Evolutionary conservation across 2,329 filamentous ascomycete genomes (phyloP), one percentile per base, ranked within the genome.

Genomic region (Sordariomycetes sp.): DNA sequence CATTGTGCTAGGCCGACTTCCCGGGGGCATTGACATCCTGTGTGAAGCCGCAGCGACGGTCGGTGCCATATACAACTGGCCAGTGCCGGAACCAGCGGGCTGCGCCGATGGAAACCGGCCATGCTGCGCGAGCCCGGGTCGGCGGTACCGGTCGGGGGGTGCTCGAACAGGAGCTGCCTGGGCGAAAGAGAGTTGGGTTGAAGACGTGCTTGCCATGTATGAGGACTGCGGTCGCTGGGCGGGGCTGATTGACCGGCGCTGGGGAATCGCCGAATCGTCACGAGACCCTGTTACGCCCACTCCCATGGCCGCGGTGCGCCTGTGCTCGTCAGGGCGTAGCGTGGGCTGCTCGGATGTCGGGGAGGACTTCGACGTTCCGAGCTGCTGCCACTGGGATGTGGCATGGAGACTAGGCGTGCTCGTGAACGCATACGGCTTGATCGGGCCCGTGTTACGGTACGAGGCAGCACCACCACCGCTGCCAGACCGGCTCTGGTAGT

Each of bases 81-180:
- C 61, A 56, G 48, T 59, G 59, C 67, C 66, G 58, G 58, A 65
- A 58, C 59, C 62, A 63, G 66, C 22, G 66, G 69, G 61, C 70
- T 73, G 55, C 63, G 68, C 65, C 63, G 73, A 65, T 51, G 72
- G 70, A 18, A 71, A 72, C 43, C 72, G 70, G 12, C 61, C 64
- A 53, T 76, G 74, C 37, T 72, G 70, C 56, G 69, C 80, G 59
- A 80, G 76, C 58, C 78, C 78, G 60, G 79, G 71, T 55, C 91
- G 86, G 65, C 91, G 82, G 69, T 97, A 97, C 60, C 93, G 84
- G 69, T 96, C 91, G 1, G 90, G 89, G 1, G 88, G 85, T 24
- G 85, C 77, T 66, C 90, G 91, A 53, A 76, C 72, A 24, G 82
- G 76, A 3, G 79, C 76, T 50, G 85, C 79, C 71, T 73, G 86